Percentiles rank a stretch among this genome's conserved stretches.
phyloP scores from a whole-genome alignment of 2,329 filamentous ascomycete genomes.

The Fusarium circinatum region DNA sequence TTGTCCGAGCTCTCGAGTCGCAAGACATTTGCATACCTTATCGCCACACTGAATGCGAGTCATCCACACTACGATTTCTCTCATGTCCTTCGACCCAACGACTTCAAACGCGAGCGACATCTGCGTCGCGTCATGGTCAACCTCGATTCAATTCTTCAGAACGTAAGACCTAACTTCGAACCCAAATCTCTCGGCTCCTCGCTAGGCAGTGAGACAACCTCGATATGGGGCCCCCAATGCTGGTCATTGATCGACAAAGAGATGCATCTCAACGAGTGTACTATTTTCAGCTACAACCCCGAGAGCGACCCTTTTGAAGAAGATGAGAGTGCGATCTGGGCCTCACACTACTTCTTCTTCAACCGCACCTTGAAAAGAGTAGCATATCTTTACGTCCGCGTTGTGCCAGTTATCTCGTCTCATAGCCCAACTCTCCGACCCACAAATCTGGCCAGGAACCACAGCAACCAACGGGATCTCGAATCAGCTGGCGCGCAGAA shows the following conservation, averaged over 20 bases:
- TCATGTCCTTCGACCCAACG: constrained; percentile 85
- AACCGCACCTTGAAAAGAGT: constrained; percentile 92
- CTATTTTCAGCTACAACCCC: constrained; percentile 88
- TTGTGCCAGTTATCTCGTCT: constrained; percentile 79
- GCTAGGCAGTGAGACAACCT: constrained; percentile 59
- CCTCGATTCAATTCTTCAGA: constrained; percentile 87
- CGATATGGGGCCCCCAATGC: constrained; percentile 87
- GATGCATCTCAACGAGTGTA: constrained; percentile 90
- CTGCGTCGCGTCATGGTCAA: constrained; percentile 85
- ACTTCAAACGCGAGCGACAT: constrained; percentile 88
- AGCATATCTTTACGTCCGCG: constrained; percentile 91
- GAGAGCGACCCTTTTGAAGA: constrained; percentile 91
- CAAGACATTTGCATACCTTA: constrained; percentile 93
- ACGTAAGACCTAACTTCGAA: constrained; percentile 75
- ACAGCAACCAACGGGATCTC: constrained; percentile 41
- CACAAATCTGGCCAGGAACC: constrained; percentile 43
- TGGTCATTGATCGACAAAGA: constrained; percentile 95
- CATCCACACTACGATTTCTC: constrained; percentile 96
- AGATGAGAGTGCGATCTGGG: constrained; percentile 94
- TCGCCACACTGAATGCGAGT: constrained; percentile 94
- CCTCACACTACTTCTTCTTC: constrained; percentile 97
- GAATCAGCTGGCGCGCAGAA: constrained; percentile 63
- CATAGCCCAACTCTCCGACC: constrained; percentile 64
- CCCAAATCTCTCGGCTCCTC: constrained; percentile 56
- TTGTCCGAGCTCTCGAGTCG: constrained; percentile 89